A percentile compares a stretch with the other conserved stretches of the same genome.
Evolutionary conservation across 805 yeast species (phyloP).

Genomic region (Saccharomycopsis capsularis): DNA sequence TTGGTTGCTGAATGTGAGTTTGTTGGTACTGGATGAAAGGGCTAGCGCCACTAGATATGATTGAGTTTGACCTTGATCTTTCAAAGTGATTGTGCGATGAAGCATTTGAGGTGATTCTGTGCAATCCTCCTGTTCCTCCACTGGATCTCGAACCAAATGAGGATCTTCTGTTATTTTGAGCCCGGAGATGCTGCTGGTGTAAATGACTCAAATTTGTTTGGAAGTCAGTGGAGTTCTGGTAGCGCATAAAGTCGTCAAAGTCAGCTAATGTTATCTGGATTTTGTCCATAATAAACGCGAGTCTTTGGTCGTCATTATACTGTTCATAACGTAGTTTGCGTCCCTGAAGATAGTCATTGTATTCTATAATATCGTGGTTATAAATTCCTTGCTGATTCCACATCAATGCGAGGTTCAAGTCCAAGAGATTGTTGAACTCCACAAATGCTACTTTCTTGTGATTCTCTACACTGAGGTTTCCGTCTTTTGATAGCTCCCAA

Average conservation of each 20-base stretch:
- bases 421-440: slow-evolving; percentile 44
- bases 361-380: slow-evolving; percentile 15
- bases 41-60: slow-evolving; percentile 26
- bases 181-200: neutral
- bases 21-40: neutral
- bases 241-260: slow-evolving; percentile 17
- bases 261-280: slow-evolving; percentile 14
- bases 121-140: neutral
- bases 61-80: slow-evolving; percentile 1
- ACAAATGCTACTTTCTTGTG: slow-evolving; percentile 53
- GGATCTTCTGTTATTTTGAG: neutral
- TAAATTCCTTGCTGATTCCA: slow-evolving; percentile 20
- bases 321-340: neutral
- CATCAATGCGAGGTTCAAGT: slow-evolving; percentile 29
- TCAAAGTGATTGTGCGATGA: neutral
- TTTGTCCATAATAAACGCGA: neutral
- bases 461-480: neutral
- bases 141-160: neutral
- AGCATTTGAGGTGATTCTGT: neutral
- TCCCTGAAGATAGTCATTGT: slow-evolving; percentile 17
- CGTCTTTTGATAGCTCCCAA: slow-evolving; percentile 37
- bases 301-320: neutral
- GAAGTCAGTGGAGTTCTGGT: slow-evolving; percentile 5
- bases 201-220: neutral
- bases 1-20: neutral